Evolutionary conservation across 176 grass and related monocot species (phyloP).

Genomic region (Guadua angustifolia): DNA sequence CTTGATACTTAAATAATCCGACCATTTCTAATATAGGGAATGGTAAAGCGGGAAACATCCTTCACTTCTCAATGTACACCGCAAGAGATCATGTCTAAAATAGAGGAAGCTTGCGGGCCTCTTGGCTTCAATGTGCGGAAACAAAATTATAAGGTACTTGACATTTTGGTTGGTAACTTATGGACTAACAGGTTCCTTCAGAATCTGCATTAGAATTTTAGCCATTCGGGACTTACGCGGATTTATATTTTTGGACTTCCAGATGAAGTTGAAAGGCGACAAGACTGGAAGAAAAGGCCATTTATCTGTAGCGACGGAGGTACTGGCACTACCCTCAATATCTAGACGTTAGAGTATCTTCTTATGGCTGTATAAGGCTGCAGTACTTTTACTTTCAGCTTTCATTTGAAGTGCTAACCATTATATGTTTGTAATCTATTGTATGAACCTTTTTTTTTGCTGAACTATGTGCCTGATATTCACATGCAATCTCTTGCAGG

Average conservation of each 20-base stretch:
- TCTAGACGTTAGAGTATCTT: neutral
- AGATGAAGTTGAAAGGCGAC: constrained; percentile 98
- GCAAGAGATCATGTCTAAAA: constrained; percentile 94
- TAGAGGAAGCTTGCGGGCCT: constrained; percentile 87
- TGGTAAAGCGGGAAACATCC: constrained; percentile 76
- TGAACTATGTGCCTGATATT: constrained; percentile 11
- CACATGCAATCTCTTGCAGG: constrained; percentile 44
- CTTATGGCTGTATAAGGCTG: neutral
- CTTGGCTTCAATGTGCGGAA: constrained; percentile 98
- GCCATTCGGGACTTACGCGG: neutral
- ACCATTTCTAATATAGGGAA: constrained; percentile 52
- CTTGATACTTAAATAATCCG: constrained; percentile 27
- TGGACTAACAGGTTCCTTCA: constrained; percentile 18
- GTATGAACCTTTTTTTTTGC: neutral
- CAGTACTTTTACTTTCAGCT: neutral
- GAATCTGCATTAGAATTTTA: neutral
- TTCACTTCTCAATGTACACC: constrained; percentile 82
- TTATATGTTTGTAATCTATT: neutral
- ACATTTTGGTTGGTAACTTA: constrained; percentile 13
- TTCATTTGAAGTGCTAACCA: constrained; percentile 9
- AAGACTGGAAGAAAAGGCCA: constrained; percentile 95
- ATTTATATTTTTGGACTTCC: constrained; percentile 23
- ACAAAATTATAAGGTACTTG: constrained; percentile 89
- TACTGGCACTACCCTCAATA: neutral
- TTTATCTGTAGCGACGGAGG: constrained; percentile 90